Evolutionary conservation across 805 yeast species (phyloP), one percentile per base, ranked within the genome.

Genomic region (Blastobotrys muscicola): DNA sequence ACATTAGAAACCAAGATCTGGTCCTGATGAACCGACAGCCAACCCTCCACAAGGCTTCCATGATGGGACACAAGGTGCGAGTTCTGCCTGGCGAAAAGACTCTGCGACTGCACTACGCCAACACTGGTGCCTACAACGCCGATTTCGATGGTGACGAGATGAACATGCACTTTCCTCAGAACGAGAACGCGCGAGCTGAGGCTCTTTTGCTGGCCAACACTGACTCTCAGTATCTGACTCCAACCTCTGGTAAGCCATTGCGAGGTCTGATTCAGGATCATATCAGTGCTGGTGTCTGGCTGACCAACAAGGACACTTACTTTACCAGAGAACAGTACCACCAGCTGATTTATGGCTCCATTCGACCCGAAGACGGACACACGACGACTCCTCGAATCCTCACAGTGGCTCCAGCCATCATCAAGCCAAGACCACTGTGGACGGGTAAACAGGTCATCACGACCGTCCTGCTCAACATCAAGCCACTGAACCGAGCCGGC

Each of bases 71-170:
- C 67, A 85, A 82, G 60, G 98, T 92, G 36, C 78, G 96, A 58
- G 98, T 92, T 29, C 72, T 92, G 54, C 98, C 97, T 3, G 95
- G 95, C 47, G 98, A 92, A 62, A 92, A 92, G 71, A 94, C 98
- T 3, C 71, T 92, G 56, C 78, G 99, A 60, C 71, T 92, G 65
- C 99, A 92, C 65, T 92, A 92, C 66, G 99, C 99, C 57, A 92
- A 92, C 66, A 92, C 98, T 37, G 97, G 97, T 68, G 97, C 98
- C 36, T 92, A 90, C 68, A 90, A 90, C 64, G 97, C 97, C 33
- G 98, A 90, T 75, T 90, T 92, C 58, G 98, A 90, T 68, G 98
- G 98, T 72, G 98, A 90, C 67, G 98, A 90, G 71, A 90, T 90
- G 98, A 90, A 90, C 64, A 83, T 90, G 96, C 98, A 90, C 69